phyloP scores from a whole-genome alignment of 768 basidiomycete species.

The Gloeopeniophorella convolvens region DNA sequence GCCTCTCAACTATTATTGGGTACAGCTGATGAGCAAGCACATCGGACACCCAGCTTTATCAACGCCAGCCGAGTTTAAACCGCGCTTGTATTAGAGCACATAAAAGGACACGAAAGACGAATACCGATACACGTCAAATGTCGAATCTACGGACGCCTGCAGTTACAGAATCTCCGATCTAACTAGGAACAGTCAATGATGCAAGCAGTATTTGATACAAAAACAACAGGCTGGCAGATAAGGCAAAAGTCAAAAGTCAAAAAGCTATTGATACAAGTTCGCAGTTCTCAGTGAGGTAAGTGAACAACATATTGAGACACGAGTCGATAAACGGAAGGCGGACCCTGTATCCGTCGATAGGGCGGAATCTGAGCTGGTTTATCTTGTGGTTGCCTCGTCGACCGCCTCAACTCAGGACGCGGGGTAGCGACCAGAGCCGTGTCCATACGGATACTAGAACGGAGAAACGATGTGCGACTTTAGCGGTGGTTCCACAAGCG shows the following conservation, averaged over 20 bases:
- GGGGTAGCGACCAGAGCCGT: slow-evolving; percentile 10
- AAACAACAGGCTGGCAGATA: background rate
- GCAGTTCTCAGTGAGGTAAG: background rate
- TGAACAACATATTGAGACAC: background rate
- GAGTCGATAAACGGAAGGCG: background rate
- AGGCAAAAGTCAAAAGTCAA: background rate
- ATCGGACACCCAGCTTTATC: no score
- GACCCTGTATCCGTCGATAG: no score
- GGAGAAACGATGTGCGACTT: background rate
- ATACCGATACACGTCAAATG: slow-evolving; percentile 4
- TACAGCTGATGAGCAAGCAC: no score
- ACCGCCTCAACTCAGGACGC: background rate
- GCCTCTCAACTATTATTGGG: no score
- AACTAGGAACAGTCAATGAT: background rate
- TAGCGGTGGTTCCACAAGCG: background rate
- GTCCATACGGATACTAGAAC: slow-evolving; percentile 14
- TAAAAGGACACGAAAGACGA: no score
- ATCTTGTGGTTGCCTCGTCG: background rate
- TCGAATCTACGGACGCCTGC: background rate
- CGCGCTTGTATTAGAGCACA: no score
- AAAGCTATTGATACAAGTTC: slow-evolving; percentile 13
- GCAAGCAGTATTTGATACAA: background rate
- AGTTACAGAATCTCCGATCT: slow-evolving; percentile 2
- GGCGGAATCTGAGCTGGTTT: no score
- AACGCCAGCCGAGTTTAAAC: no score